Evolutionary conservation across 345 rosid species (phyloP).

Genomic region (Boechera retrofracta): DNA sequence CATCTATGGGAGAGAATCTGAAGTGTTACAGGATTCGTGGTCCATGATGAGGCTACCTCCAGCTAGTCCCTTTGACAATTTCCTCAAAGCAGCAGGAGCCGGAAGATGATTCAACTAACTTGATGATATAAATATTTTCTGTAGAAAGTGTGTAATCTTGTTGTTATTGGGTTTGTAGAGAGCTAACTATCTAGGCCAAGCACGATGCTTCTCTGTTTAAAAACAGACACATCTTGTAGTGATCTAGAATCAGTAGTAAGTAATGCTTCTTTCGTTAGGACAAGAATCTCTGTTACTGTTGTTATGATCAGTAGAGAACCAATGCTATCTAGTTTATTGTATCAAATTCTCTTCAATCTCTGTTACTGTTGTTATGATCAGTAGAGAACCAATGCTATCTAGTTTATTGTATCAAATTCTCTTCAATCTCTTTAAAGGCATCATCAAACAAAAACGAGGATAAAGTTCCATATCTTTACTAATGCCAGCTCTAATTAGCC

Average conservation of each 20-base stretch:
- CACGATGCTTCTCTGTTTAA: constrained; percentile 16
- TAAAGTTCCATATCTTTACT: background rate
- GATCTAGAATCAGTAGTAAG: constrained; percentile 26
- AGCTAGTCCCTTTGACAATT: constrained; percentile 92
- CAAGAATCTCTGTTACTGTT: constrained; percentile 21
- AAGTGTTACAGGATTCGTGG: constrained; percentile 50
- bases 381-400: constrained; percentile 18
- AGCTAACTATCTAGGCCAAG: constrained; percentile 33
- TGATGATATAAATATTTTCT: background rate
- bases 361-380: background rate
- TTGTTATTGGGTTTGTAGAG: constrained; percentile 27
- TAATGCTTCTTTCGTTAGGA: constrained; percentile 10
- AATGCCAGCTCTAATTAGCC: background rate
- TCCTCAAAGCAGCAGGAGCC: constrained; percentile 84
- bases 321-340: background rate
- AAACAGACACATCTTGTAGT: constrained; percentile 28
- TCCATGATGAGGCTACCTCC: constrained; percentile 82
- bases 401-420: background rate
- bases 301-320: constrained; percentile 23
- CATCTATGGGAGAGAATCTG: constrained; percentile 39
- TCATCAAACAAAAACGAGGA: background rate
- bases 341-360: background rate
- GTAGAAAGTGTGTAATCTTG: constrained; percentile 41
- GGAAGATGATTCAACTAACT: constrained; percentile 40
- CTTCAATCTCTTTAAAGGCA: background rate